Evolutionary conservation across 805 yeast species (phyloP), one percentile per base, ranked within the genome.

Genomic region (Kuraishia ogatae): DNA sequence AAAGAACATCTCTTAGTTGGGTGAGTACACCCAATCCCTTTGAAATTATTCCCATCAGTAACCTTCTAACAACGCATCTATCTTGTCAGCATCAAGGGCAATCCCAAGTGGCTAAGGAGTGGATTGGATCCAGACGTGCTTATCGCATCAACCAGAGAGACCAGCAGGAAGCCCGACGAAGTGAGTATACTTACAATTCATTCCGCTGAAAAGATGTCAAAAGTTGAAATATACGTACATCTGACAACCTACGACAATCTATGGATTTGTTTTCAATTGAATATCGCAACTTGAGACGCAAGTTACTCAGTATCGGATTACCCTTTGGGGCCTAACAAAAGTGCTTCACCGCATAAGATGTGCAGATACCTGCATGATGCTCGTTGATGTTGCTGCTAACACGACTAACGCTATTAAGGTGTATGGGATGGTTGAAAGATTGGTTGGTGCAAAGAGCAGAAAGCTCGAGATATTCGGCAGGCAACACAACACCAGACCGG

Each of bases 1-100:
- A 92, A 92, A 62, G 98, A 92, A 67, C 97, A 92, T 66, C 72
- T 90, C 50, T 69, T 92, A 3, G 87, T 93, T 8, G 98, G 97
- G 35, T 67, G 56, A 51, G 61, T 57, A 19, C 20, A 21, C 39
- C 15, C 11, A 17, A 5, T 46, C 11, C 29, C 24, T 21, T 26
- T 26, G n/a, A n/a, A n/a, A n/a, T 26, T 26, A 26, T 4, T 8
- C 24, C 4, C 5, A 47, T 22, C 19, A 15, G 19, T 23, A 49
- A 22, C 13, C 24, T 4, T 17, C 43, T 23, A 17, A 21, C 53
- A 26, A n/a, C 39, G 19, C 17, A 17, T 20, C 23, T 39, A 19
- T 15, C 47, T 29, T 20, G 19, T 22, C 28, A 56, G 59, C 0
- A 64, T 87, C 24, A 92, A 92, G 63, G 97, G 97, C 0, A 66